These are phyloP conservation scores for Cutaneotrichosporon sp. DNA, from an alignment of 1,284 basidiomycete genomes.

Conservation along the genomic window DNA sequence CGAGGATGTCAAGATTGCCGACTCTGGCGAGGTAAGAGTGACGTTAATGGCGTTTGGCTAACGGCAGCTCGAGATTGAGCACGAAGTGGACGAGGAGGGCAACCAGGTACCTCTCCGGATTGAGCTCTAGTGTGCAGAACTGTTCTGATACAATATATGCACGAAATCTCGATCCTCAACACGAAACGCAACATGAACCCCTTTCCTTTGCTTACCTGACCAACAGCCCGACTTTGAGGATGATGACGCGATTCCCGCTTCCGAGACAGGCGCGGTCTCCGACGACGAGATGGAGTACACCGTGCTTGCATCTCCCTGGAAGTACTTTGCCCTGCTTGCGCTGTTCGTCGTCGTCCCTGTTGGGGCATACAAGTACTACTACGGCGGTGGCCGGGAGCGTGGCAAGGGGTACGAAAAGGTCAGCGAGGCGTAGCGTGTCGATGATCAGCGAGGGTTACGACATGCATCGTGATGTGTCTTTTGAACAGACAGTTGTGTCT, in stretches of 20 bases:
- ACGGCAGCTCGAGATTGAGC: conserved; percentile 60
- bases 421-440: neutral
- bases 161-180: conserved; percentile 1
- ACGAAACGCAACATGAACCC: neutral
- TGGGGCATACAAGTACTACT: conserved; percentile 57
- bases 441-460: neutral
- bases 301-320: conserved; percentile 43
- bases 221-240: conserved; percentile 8
- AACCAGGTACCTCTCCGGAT: conserved; percentile 84
- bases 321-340: conserved; percentile 51
- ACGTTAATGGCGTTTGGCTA: neutral
- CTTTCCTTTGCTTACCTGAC: neutral
- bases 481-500: no score
- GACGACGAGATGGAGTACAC: conserved; percentile 23
- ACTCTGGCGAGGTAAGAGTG: conserved; percentile 68
- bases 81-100: conserved; percentile 59
- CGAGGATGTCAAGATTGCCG: conserved; percentile 66
- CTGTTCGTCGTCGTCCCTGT: conserved; percentile 53
- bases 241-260: conserved; percentile 2
- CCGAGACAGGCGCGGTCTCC: neutral
- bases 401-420: conserved; percentile 11
- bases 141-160: conserved; percentile 14
- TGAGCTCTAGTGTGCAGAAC: conserved; percentile 63
- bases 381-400: conserved; percentile 33
- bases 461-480: neutral